Base-by-base conservation (phyloP, 73 alveolate genomes). In the Tetrahymena malaccensis region DNA sequence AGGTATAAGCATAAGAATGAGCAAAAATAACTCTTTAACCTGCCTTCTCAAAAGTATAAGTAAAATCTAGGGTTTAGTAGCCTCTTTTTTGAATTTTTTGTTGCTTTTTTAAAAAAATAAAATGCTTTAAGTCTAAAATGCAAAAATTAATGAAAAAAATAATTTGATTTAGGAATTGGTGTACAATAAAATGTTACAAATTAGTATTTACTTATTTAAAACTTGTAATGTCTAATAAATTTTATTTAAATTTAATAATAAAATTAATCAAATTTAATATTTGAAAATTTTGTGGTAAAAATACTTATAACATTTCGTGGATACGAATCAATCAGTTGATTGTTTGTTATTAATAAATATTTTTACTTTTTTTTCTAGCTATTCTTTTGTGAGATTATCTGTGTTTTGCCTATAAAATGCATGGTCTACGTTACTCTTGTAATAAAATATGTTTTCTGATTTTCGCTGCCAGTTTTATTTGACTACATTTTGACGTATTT, bases 1-100 rank as follows among this genome's bases (percentile, higher is more conserved):
- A 98, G n/a, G 99, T 97, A 97, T 96, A 98, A 16, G 99, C 99
- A 94, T 97, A 96, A 84, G 98, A 96, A 95, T 98, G 98, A 27
- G 99, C 99, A 93, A 98, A 96, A 19, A 70, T 12, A 8, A 70
- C 89, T 70, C 89, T 70, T 70, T 70, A 70, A 19, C 89, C 89
- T 7, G 89, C 40, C 22, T 70, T 70, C 37, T 70, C 89, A 70
- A 70, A 70, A n/a, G 89, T 70, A 40, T 70, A 70, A 27, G 89
- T 70, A 31, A 70, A 70, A 70, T 70, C 89, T 70, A 70, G 89
- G 25, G 89, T 70, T 31, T 70, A 70, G 31, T 70, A 70, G 7
- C 89, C 89, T 70, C 89, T 70, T 70, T 70, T 70, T 70, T 70
- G 89, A 2, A 70, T 70, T 31, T 70, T 70, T 70, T 70, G 25